Conservation (phyloP, 768 basidiomycete species). For the Tricholoma matsutake region DNA sequence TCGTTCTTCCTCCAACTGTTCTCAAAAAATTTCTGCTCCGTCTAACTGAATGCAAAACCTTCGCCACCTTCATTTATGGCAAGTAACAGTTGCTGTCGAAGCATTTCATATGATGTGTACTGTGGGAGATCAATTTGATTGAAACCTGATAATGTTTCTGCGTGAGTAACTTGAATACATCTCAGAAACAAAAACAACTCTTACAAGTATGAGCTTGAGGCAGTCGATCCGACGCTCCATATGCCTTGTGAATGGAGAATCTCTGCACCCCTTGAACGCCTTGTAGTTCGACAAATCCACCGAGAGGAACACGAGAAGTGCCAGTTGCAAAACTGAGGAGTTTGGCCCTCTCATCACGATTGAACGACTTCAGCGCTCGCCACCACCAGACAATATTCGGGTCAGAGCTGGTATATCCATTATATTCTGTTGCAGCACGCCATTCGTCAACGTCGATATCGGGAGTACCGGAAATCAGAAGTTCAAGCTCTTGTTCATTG, state of each 20-base stretch:
- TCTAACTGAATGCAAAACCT: slow-evolving; percentile 81
- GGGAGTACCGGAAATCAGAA: slow-evolving; percentile 95
- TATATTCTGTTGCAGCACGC: slow-evolving; percentile 90
- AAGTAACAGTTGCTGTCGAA: slow-evolving; percentile 84
- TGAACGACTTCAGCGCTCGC: slow-evolving; percentile 97
- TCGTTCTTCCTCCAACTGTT: background rate
- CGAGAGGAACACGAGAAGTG: slow-evolving; percentile 88
- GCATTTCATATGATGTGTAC: slow-evolving; percentile 95
- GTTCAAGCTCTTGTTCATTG: slow-evolving; percentile 91
- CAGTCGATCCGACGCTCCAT: slow-evolving; percentile 79
- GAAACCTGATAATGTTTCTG: slow-evolving; percentile 54
- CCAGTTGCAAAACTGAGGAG: slow-evolving; percentile 97
- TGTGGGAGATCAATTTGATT: slow-evolving; percentile 94
- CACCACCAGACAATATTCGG: slow-evolving; percentile 99
- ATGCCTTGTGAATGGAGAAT: slow-evolving; percentile 94
- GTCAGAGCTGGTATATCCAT: slow-evolving; percentile 83
- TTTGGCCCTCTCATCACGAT: slow-evolving; percentile 93
- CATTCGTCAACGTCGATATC: slow-evolving; percentile 99
- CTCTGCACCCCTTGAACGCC: slow-evolving; percentile 91
- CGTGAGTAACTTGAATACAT: slow-evolving; percentile 13
- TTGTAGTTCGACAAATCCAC: slow-evolving; percentile 93
- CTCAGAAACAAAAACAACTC: slow-evolving; percentile 22
- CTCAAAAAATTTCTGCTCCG: slow-evolving; percentile 29
- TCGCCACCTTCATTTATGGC: slow-evolving; percentile 96
- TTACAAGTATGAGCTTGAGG: slow-evolving; percentile 89